A percentile compares a stretch with the other conserved stretches of the same genome.
These are phyloP conservation scores for Citrus trifoliata DNA, from an alignment of 345 rosid genomes.

Conservation along the genomic window DNA sequence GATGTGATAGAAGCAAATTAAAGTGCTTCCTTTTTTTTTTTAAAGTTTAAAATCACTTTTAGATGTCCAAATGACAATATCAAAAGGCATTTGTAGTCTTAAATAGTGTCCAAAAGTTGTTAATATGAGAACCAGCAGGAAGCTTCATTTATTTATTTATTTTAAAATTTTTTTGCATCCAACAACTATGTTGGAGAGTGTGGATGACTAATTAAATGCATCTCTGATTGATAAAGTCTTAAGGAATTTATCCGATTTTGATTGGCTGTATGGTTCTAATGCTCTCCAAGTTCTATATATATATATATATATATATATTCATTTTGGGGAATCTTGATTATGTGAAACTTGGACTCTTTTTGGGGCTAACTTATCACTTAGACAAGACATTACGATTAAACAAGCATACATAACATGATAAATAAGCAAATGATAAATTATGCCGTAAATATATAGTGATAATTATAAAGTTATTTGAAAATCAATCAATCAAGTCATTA, in stretches of 20 bases:
- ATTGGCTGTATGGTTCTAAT: slow-evolving; percentile 1
- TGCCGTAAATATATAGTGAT: no score
- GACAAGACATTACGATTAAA: not conserved
- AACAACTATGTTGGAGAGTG: not conserved
- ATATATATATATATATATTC: not conserved
- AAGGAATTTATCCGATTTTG: slow-evolving; percentile 10
- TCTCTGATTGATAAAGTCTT: not conserved
- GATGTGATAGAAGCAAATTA: no score
- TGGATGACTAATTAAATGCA: not conserved
- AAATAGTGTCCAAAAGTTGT: not conserved
- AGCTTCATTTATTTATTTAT: not conserved
- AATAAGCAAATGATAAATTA: no score
- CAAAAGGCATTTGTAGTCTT: not conserved
- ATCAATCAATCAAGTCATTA: no score
- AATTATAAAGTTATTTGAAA: no score
- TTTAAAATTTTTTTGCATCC: not conserved
- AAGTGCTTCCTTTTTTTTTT: not conserved
- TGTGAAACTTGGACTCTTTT: not conserved
- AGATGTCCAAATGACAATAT: not conserved
- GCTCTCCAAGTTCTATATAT: not conserved
- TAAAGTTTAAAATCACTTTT: not conserved
- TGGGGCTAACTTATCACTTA: not conserved
- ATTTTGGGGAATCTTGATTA: slow-evolving; percentile 1
- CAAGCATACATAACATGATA: not conserved
- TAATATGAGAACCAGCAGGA: no score